Conservation (phyloP, 2,329 filamentous ascomycete genomes). For the Rhynchosporium agropyri region DNA sequence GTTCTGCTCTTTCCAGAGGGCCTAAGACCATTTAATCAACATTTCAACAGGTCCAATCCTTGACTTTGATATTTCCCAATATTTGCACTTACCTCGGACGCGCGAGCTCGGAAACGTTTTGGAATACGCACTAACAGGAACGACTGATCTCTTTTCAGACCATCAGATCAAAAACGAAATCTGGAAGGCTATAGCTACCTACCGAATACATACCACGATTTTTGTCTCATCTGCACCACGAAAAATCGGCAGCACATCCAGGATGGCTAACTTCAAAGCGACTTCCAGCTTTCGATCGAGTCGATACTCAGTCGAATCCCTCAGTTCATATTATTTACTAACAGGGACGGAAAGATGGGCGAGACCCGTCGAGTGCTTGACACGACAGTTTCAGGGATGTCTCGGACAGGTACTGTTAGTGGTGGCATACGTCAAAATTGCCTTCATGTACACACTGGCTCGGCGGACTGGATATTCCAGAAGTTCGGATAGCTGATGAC, state of each 20-base stretch:
- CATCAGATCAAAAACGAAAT: not conserved
- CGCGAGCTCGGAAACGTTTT: no score
- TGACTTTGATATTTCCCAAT: not conserved
- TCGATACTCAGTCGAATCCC: not conserved
- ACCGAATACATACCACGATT: not conserved
- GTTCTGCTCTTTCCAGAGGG: not conserved
- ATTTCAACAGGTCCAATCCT: not conserved
- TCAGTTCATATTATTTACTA: not conserved
- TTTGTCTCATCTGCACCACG: not conserved
- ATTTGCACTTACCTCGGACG: not conserved
- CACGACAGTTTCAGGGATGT: no score
- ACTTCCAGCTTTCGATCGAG: not conserved
- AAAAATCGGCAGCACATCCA: not conserved
- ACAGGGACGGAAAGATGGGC: no score
- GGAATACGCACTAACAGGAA: no score
- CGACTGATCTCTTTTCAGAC: not conserved
- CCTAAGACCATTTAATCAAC: no score
- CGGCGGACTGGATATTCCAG: not conserved
- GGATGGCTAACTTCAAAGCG: not conserved
- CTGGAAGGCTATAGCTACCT: not conserved
- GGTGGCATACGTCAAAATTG: not conserved
- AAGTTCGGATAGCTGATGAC: not conserved
- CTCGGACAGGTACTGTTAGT: no score
- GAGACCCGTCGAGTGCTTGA: no score
- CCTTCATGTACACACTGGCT: constrained; percentile 12